Conservation (phyloP, 768 basidiomycete genomes). For the Russula sp. region DNA sequence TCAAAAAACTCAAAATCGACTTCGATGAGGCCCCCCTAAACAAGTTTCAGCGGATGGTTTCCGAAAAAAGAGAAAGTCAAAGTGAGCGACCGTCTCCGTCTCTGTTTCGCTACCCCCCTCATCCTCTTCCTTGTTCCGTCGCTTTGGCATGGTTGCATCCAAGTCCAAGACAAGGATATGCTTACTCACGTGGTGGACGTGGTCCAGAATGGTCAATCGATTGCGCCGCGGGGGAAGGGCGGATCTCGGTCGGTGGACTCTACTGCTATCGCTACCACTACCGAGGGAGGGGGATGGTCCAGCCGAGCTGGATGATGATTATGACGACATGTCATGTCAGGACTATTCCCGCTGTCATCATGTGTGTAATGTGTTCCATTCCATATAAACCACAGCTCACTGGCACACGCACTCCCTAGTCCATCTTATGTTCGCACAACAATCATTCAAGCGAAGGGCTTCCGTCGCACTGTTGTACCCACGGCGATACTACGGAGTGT, state of each 20-base stretch:
- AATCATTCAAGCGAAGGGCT: not conserved
- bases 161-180: no score
- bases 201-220: no score
- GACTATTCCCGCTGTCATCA: no score
- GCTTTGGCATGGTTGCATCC: slow-evolving; percentile 39
- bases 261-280: no score
- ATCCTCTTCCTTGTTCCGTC: slow-evolving; percentile 28
- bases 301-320: no score
- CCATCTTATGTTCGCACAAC: not conserved
- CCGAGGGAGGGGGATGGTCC: no score
- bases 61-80: slow-evolving; percentile 18
- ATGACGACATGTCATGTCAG: no score
- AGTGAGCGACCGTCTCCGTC: slow-evolving; percentile 35
- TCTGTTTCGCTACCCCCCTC: slow-evolving; percentile 36
- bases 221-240: no score
- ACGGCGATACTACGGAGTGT: not conserved
- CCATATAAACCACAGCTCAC: no score
- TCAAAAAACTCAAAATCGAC: slow-evolving; percentile 95
- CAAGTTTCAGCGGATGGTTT: not conserved
- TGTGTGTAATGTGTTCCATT: no score
- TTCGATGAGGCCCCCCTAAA: slow-evolving; percentile 59
- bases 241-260: no score
- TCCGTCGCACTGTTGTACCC: not conserved
- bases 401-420: not conserved
- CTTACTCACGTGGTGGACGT: no score